Evolutionary conservation across 2,329 filamentous ascomycete genomes (phyloP).

Genomic region (Shiraia bambusicola): DNA sequence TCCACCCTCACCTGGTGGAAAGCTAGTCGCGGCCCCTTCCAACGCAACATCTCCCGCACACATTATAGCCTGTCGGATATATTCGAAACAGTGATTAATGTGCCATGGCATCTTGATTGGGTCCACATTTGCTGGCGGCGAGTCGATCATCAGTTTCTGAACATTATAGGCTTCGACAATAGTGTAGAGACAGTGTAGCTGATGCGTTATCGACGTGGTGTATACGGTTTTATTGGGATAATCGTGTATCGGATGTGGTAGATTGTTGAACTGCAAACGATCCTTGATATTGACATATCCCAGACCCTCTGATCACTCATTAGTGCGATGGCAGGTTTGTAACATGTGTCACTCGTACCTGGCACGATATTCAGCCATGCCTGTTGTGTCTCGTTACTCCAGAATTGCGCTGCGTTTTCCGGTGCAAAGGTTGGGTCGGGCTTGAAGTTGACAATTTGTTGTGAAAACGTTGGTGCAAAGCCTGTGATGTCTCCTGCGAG

Average conservation of each 20-base stretch:
- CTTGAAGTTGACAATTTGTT: conserved; percentile 33
- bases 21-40: conserved; percentile 37
- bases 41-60: conserved; percentile 38
- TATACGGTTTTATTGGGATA: conserved; percentile 33
- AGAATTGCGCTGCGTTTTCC: conserved; percentile 33
- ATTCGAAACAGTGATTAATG: conserved; percentile 40
- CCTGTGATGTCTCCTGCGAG: conserved; percentile 35
- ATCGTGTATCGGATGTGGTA: conserved; percentile 37
- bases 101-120: conserved; percentile 38
- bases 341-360: conserved; percentile 14
- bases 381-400: conserved; percentile 30
- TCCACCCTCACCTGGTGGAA: conserved; percentile 25
- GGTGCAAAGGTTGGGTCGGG: conserved; percentile 30
- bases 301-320: conserved; percentile 24
- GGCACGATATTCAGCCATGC: conserved; percentile 39
- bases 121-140: conserved; percentile 7
- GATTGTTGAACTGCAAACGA: conserved; percentile 23
- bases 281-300: conserved; percentile 35
- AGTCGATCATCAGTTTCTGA: conserved; percentile 18
- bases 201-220: conserved; percentile 38
- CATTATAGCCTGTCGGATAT: conserved; percentile 38
- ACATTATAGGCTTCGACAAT: conserved; percentile 38
- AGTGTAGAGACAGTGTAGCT: conserved; percentile 39
- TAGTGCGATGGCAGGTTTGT: conserved; percentile 1
- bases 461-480: conserved; percentile 38